phyloP scores from a whole-genome alignment of 164 flowering plant species.

The Buxus sempervirens region DNA sequence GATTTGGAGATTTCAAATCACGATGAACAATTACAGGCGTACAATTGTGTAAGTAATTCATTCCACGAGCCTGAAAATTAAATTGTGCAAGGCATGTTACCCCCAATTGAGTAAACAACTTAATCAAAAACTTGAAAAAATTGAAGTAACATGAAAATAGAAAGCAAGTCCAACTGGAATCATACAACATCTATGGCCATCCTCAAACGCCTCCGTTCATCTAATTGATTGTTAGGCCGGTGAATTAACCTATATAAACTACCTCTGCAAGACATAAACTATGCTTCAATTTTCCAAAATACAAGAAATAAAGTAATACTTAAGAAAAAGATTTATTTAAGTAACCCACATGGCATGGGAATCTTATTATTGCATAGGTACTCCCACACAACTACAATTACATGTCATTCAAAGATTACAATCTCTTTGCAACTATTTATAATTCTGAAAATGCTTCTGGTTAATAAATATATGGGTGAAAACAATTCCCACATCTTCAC shows the following conservation, averaged over 20 bases:
- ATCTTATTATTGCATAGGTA: background rate
- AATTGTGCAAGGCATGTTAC: slow-evolving; percentile 15
- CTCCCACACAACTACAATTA: slow-evolving; percentile 1
- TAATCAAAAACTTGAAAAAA: slow-evolving; percentile 4
- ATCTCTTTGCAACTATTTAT: background rate
- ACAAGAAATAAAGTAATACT: slow-evolving; percentile 1
- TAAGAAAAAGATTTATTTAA: background rate
- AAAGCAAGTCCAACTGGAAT: slow-evolving; percentile 11
- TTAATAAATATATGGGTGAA: background rate
- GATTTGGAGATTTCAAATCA: slow-evolving; percentile 95
- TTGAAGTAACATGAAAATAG: slow-evolving; percentile 3
- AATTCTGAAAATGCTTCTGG: background rate
- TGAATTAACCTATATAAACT: slow-evolving; percentile 88
- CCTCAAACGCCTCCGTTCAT: slow-evolving; percentile 75
- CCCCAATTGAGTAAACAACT: slow-evolving; percentile 7
- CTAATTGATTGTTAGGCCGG: slow-evolving; percentile 84
- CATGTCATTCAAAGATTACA: background rate
- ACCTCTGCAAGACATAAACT: slow-evolving; percentile 58
- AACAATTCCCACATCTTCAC: too few relatives aligned
- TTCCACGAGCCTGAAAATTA: slow-evolving; percentile 79
- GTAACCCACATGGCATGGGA: background rate
- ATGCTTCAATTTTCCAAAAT: slow-evolving; percentile 21
- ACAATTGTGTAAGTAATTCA: slow-evolving; percentile 93
- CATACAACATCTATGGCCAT: slow-evolving; percentile 94
- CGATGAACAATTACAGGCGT: slow-evolving; percentile 87